phyloP scores from a whole-genome alignment of 2,329 filamentous ascomycete genomes.

The Hypoxylon sp. region DNA sequence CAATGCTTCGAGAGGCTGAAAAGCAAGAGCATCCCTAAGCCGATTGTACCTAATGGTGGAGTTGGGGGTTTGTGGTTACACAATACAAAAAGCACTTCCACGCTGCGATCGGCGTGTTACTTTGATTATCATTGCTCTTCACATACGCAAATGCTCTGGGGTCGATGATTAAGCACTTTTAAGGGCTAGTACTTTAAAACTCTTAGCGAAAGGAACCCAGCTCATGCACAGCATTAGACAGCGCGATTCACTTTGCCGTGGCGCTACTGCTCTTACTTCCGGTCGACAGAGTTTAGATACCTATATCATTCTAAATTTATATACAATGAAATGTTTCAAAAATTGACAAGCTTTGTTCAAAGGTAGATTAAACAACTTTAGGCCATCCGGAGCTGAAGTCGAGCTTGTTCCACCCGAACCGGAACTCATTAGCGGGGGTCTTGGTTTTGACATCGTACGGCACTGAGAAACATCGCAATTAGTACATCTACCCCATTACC shows the following conservation, averaged over 20 bases:
- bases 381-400: constrained; percentile 47
- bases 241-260: too few species aligned
- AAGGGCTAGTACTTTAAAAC: too few species aligned
- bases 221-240: too few species aligned
- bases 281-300: not conserved
- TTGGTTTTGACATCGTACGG: constrained; percentile 38
- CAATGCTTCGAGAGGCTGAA: not conserved
- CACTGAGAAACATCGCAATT: constrained; percentile 23
- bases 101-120: too few species aligned
- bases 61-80: too few species aligned
- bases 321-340: not conserved
- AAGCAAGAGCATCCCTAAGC: not conserved
- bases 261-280: not conserved
- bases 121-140: too few species aligned
- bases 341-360: not conserved
- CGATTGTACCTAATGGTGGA: too few species aligned
- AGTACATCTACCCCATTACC: not conserved
- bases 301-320: not conserved
- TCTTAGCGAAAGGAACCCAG: too few species aligned
- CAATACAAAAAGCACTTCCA: too few species aligned
- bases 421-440: constrained; percentile 34
- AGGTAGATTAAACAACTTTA: constrained; percentile 21
- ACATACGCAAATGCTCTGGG: too few species aligned
- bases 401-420: constrained; percentile 49
- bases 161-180: too few species aligned